Evolutionary conservation across 352 stramenopile genomes (phyloP).

Genomic region (Globisporangium iwayamae): DNA sequence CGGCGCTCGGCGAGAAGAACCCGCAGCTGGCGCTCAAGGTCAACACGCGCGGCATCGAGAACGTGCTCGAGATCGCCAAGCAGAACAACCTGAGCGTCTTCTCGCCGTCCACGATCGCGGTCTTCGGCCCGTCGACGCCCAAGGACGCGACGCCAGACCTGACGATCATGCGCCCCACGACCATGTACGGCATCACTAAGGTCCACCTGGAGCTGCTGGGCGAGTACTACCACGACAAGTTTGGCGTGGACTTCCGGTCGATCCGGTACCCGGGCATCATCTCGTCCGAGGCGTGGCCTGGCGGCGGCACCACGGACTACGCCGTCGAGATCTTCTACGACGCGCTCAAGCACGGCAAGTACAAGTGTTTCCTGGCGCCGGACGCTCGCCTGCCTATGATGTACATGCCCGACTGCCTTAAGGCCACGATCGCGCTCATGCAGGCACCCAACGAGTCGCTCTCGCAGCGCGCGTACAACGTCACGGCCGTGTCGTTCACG

Average conservation of each 20-base stretch:
- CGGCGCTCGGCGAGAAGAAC: slow-evolving; percentile 89
- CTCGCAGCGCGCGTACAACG: slow-evolving; percentile 89
- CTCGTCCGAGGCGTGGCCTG: slow-evolving; percentile 81
- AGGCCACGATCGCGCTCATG: slow-evolving; percentile 81
- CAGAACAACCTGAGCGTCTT: slow-evolving; percentile 89
- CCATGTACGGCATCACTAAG: slow-evolving; percentile 93
- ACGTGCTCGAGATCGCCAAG: slow-evolving; percentile 87
- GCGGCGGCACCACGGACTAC: slow-evolving; percentile 88
- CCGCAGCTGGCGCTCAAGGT: slow-evolving; percentile 84
- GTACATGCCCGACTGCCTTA: slow-evolving; percentile 93
- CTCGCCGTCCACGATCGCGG: slow-evolving; percentile 88
- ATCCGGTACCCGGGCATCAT: slow-evolving; percentile 91
- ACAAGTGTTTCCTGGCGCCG: slow-evolving; percentile 84
- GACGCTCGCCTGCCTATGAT: slow-evolving; percentile 90
- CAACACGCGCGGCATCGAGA: slow-evolving; percentile 88
- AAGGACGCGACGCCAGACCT: slow-evolving; percentile 83
- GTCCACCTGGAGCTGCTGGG: slow-evolving; percentile 88
- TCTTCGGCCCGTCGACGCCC: slow-evolving; percentile 87
- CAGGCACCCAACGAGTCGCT: slow-evolving; percentile 65
- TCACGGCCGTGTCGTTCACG: slow-evolving; percentile 89
- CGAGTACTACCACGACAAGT: slow-evolving; percentile 92
- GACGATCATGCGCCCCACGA: slow-evolving; percentile 90
- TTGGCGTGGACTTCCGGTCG: slow-evolving; percentile 90
- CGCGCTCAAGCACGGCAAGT: slow-evolving; percentile 82
- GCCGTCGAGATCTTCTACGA: slow-evolving; percentile 94